Evolutionary conservation across 2,329 filamentous ascomycete genomes (phyloP).

Genomic region (Cercospora sesami): DNA sequence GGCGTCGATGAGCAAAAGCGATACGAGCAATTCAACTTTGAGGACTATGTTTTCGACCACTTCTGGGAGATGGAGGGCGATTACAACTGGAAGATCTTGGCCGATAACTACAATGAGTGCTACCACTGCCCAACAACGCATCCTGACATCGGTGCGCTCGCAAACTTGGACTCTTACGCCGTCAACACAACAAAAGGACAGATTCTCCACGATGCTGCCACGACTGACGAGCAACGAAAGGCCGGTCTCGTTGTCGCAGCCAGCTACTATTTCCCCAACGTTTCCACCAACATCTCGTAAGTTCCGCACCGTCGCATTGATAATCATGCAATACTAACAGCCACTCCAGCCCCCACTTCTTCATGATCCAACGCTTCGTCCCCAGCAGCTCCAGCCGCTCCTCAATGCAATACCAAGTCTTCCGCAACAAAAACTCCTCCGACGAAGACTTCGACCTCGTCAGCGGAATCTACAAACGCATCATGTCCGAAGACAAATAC

Average conservation of each 20-base stretch:
- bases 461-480: constrained; percentile 61
- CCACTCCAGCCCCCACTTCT: constrained; percentile 56
- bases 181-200: constrained; percentile 52
- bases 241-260: constrained; percentile 49
- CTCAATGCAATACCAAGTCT: constrained; percentile 64
- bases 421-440: constrained; percentile 60
- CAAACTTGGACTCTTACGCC: constrained; percentile 58
- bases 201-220: constrained; percentile 52
- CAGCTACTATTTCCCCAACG: constrained; percentile 56
- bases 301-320: constrained; percentile 21
- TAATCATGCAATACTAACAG: constrained; percentile 4
- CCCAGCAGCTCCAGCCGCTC: constrained; percentile 54
- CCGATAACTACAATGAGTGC: constrained; percentile 67
- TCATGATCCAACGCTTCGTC: constrained; percentile 64
- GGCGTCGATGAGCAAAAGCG: constrained; percentile 50
- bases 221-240: constrained; percentile 52
- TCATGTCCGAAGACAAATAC: constrained; percentile 65
- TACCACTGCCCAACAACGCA: constrained; percentile 64
- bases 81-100: constrained; percentile 62
- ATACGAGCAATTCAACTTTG: constrained; percentile 51
- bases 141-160: constrained; percentile 58
- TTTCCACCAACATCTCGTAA: constrained; percentile 54
- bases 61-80: constrained; percentile 58
- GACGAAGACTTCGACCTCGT: constrained; percentile 60
- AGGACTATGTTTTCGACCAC: constrained; percentile 59